Base-by-base conservation (phyloP, 2,329 filamentous ascomycete genomes). In the Zymoseptoria passerinii region DNA sequence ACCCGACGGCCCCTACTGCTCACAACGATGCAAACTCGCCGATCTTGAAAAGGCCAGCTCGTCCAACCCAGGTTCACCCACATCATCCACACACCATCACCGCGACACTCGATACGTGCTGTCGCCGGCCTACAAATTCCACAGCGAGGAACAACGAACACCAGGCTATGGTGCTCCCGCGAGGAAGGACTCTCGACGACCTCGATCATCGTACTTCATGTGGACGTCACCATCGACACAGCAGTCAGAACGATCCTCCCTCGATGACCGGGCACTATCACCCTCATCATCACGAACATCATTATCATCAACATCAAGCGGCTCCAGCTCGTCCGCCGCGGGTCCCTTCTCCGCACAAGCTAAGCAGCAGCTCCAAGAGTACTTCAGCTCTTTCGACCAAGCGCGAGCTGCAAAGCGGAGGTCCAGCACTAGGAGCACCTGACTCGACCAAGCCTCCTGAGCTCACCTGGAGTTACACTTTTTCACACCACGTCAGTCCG, bases 381-480 rank as follows among this genome's bases (percentile, higher is more conserved):
- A 96, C 74, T 89, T 90, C 65, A 89, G 88, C 70, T 90, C 88
- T 1, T 96, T 96, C 72, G 92, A 96, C 74, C 88, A 91, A 65
- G 86, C 88, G 58, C 83, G 89, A 75, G 85, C 77, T 81, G 70
- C 74, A 57, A 77, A 76, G 71, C 73, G 77, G 70, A 69, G 75
- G 59, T 71, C 69, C 19, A 68, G 66, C 58, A 54, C 63, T 52
- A 61, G 66, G 56, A 44, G 35, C 35, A 44, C 35, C 35, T 44
- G 35, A 44, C 35, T 44, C 35, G 35, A 44, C 35, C 35, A 44
- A 44, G 35, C 35, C 35, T 44, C 35, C 35, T 44, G 35, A 44
- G 13, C 35, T 68, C 59, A 62, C 49, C 53, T 20, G 55, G 54
- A 19, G 28, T 50, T 40, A 23, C 52, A 54, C 52, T 52, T 52